Evolutionary conservation across 805 yeast genomes (phyloP), one percentile per base, ranked within the genome.

Genomic region (Saturnispora hagleri): DNA sequence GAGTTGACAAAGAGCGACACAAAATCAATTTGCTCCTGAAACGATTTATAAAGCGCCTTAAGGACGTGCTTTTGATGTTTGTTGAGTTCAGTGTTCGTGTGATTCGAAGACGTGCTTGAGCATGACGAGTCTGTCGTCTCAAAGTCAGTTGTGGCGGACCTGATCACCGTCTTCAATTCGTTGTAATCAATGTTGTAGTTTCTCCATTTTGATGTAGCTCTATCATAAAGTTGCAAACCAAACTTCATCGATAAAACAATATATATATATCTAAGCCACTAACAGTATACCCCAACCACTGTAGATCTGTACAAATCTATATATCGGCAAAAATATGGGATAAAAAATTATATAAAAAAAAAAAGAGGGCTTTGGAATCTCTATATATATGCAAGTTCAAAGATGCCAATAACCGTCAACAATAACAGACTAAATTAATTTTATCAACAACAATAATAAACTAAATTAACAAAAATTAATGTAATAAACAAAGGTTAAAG

Each of bases 171-270:
- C 66, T 89, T 90, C 52, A 90, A 65, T 36, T 81, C 86, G 58
- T 88, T 84, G 68, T 90, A 90, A 61, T 88, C 89, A 41, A 90
- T 74, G 65, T 90, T 89, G 67, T 87, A 84, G 55, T 79, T 77
- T 60, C 78, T 77, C 97, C 98, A 90, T 69, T 87, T 93, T 2
- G 90, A 89, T 24, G 89, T 85, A 12, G 96, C 85, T 58, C 88
- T 75, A 57, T 79, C 81, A 50, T 77, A 72, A 22, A 90, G 74
- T 61, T 85, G 89, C 42, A 79, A 73, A 48, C 97, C 96, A 66
- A 89, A 90, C 69, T 89, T 91, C 98, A 90, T 90, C 10, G 44
- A 41, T 13, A 24, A 15, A 41, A 8, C 9, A 26, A 26, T 26
- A 26, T 26, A 26, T 26, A 26, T 7, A 26, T 26, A 26, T 26